A percentile compares a stretch with the other conserved stretches of the same genome.
Evolutionary conservation across 75 land plant species (phyloP).

Genomic region (Picea glauca): DNA sequence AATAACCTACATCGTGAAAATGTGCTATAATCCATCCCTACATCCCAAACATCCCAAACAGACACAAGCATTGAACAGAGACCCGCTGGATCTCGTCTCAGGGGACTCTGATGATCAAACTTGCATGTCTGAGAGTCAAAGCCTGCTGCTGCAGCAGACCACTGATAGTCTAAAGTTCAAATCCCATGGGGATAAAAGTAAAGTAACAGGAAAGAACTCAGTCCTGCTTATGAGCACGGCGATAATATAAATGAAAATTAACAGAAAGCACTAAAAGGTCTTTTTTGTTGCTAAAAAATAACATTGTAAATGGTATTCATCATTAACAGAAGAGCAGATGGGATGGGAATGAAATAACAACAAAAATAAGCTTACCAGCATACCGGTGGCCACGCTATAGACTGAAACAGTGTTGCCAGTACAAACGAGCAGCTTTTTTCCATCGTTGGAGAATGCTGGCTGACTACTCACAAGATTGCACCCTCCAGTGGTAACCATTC

Average conservation of each 20-base stretch:
- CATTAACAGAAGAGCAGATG: too few relatives aligned
- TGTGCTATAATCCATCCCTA: too few relatives aligned
- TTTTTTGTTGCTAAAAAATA: not conserved
- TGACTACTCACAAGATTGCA: slow-evolving; percentile 40
- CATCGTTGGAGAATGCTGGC: slow-evolving; percentile 86
- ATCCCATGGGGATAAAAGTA: not conserved
- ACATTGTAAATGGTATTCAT: too few relatives aligned
- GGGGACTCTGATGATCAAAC: too few relatives aligned
- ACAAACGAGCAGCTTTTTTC: slow-evolving; percentile 72
- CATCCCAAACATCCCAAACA: too few relatives aligned
- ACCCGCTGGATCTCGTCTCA: too few relatives aligned
- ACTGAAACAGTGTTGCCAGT: slow-evolving; percentile 76
- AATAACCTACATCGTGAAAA: too few relatives aligned
- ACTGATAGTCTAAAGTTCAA: not conserved
- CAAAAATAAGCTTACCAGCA: slow-evolving; percentile 33
- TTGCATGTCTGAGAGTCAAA: not conserved
- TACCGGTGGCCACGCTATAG: slow-evolving; percentile 80
- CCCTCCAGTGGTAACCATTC: slow-evolving; percentile 40
- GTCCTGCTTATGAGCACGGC: not conserved
- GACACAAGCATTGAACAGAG: too few relatives aligned
- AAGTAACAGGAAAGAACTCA: slow-evolving; percentile 2
- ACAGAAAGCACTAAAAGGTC: not conserved
- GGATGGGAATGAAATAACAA: not conserved
- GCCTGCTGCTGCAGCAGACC: not conserved
- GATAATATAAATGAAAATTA: not conserved